A percentile compares a stretch with the other conserved stretches of the same genome.
Evolutionary conservation across 2,329 filamentous ascomycete species (phyloP).

Genomic region (Aspergillus phoenicis): DNA sequence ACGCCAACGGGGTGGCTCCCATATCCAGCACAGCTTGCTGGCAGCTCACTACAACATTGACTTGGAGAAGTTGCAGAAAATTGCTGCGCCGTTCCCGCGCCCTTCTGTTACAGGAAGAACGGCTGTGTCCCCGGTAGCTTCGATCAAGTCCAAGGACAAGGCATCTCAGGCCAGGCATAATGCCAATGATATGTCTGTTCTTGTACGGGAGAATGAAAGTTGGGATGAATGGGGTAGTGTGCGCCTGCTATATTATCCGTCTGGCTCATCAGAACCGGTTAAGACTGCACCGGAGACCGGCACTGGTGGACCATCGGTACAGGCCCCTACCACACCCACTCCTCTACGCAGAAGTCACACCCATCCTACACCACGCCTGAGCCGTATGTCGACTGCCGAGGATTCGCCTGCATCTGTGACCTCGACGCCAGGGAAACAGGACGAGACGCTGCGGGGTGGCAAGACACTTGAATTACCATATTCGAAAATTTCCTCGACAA

Average conservation of each 20-base stretch:
- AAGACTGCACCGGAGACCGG: conserved; percentile 37
- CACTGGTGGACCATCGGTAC: conserved; percentile 38
- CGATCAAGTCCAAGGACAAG: conserved; percentile 78
- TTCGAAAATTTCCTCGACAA: conserved; percentile 46
- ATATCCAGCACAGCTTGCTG: conserved; percentile 72
- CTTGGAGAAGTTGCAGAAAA: conserved; percentile 77
- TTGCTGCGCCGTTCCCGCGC: conserved; percentile 81
- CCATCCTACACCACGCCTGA: conserved; percentile 56
- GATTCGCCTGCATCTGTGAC: conserved; percentile 55
- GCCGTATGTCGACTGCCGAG: conserved; percentile 46
- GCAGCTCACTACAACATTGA: conserved; percentile 78
- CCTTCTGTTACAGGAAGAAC: conserved; percentile 58
- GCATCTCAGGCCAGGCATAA: conserved; percentile 58
- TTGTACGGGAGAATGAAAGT: conserved; percentile 61
- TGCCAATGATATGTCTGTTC: conserved; percentile 79
- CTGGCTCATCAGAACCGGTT: conserved; percentile 35
- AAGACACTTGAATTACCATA: conserved; percentile 66
- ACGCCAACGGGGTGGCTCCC: conserved; percentile 71
- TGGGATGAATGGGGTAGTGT: conserved; percentile 84
- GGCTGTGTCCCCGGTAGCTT: conserved; percentile 54
- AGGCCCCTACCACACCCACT: conserved; percentile 70
- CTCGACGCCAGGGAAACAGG: conserved; percentile 41
- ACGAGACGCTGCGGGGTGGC: conserved; percentile 44
- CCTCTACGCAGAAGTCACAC: conserved; percentile 72
- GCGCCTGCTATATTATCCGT: conserved; percentile 75